Conservation (phyloP, 305 asterid species). For the Withania somnifera region DNA sequence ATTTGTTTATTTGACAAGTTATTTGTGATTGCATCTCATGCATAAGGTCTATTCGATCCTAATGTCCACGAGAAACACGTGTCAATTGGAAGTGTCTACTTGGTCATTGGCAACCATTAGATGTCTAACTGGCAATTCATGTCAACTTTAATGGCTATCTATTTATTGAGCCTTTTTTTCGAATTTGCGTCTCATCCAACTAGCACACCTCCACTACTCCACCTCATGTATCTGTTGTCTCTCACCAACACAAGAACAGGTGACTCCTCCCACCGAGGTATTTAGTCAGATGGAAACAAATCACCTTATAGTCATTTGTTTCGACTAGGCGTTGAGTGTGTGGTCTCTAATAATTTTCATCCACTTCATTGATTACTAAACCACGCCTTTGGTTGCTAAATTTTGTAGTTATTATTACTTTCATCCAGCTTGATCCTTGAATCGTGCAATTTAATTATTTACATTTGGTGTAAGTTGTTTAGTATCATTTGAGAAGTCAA, state of each 20-base stretch:
- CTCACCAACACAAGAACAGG: background rate
- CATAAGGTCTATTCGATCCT: background rate
- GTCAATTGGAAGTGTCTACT: background rate
- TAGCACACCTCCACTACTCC: background rate
- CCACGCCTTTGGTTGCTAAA: background rate
- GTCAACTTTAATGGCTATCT: background rate
- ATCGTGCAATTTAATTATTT: background rate
- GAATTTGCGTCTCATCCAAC: background rate
- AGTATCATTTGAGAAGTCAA: background rate
- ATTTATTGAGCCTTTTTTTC: background rate
- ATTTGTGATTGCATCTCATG: background rate
- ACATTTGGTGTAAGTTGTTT: background rate
- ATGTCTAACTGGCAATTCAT: background rate
- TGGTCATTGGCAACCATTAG: background rate
- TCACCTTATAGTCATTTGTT: background rate
- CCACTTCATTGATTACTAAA: background rate
- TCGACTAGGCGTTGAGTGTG: background rate
- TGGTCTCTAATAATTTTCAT: background rate
- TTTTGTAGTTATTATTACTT: background rate
- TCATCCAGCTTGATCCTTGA: background rate
- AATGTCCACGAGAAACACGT: background rate
- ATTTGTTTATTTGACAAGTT: background rate
- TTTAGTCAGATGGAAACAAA: background rate
- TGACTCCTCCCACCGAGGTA: background rate
- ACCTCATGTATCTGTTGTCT: background rate